A percentile compares a stretch with the other conserved stretches of the same genome.
Evolutionary conservation across 2,329 filamentous ascomycete genomes (phyloP).

Genomic region (Aspergillus calidoustus): DNA sequence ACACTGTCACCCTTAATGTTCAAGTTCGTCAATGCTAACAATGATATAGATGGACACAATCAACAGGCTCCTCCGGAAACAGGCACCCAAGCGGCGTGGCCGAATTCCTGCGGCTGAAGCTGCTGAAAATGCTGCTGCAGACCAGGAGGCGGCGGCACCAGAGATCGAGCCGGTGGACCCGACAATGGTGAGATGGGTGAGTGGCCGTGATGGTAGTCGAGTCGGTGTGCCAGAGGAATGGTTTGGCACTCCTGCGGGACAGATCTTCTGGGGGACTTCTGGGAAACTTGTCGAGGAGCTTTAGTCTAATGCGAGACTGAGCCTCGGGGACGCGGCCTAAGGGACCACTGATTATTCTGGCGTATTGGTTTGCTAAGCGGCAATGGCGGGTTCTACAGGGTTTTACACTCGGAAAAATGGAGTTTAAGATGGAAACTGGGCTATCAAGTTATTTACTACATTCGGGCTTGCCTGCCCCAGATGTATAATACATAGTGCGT

Average conservation of each 20-base stretch:
- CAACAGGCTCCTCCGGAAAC: constrained; percentile 69
- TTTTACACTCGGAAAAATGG: constrained; percentile 14
- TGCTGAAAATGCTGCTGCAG: constrained; percentile 46
- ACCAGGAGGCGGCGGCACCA: constrained; percentile 37
- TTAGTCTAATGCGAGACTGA: constrained; percentile 17
- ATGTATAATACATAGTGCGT: constrained; percentile 10
- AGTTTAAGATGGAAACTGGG: constrained; percentile 12
- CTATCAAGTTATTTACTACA: not conserved
- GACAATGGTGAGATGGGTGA: constrained; percentile 52
- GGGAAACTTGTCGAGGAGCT: constrained; percentile 47
- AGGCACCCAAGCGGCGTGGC: constrained; percentile 63
- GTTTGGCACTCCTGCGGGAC: constrained; percentile 49
- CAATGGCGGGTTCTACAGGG: constrained; percentile 22
- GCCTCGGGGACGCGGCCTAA: constrained; percentile 1
- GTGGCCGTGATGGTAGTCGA: constrained; percentile 45
- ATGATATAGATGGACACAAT: constrained; percentile 66
- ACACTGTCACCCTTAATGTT: not conserved
- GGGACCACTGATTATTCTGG: constrained; percentile 27
- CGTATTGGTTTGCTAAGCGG: constrained; percentile 22
- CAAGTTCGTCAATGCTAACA: constrained; percentile 21
- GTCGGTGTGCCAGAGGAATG: constrained; percentile 54
- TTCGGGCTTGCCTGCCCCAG: constrained; percentile 1
- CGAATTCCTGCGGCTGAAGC: constrained; percentile 53
- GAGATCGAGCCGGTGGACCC: constrained; percentile 47
- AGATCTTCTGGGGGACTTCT: constrained; percentile 40